A percentile compares a stretch with the other conserved stretches of the same genome.
phyloP scores from a whole-genome alignment of 306 rosid genomes.

The Delonix regia region DNA sequence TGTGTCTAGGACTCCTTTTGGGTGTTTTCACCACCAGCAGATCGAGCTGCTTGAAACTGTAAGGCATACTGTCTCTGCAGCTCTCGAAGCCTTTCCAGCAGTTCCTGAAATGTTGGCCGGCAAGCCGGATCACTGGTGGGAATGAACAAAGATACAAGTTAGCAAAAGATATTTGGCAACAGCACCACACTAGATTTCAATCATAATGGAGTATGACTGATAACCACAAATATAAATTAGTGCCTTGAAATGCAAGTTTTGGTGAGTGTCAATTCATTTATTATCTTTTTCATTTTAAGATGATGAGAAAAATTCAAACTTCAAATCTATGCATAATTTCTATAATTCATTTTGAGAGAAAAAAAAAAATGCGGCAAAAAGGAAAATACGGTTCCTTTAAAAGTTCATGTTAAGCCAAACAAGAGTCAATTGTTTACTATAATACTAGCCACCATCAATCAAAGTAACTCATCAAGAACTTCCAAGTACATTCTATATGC shows the following conservation, averaged over 20 bases:
- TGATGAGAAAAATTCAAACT: not conserved
- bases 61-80: constrained; percentile 63
- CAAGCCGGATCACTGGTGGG: constrained; percentile 72
- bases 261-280: not conserved
- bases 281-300: not conserved
- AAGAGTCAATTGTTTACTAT: not conserved
- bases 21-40: constrained; percentile 55
- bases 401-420: not conserved
- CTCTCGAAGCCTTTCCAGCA: constrained; percentile 76
- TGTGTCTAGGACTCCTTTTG: constrained; percentile 66
- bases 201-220: not conserved
- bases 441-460: not conserved
- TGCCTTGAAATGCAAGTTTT: not conserved
- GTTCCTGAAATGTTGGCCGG: constrained; percentile 86
- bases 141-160: constrained; percentile 37
- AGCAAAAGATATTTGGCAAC: constrained; percentile 12
- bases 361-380: not conserved
- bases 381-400: not conserved
- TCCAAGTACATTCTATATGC: not conserved
- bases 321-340: not conserved
- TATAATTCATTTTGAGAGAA: not conserved
- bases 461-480: not conserved
- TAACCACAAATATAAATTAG: not conserved
- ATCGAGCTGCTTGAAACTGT: constrained; percentile 83
- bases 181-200: not conserved